Percentiles rank a stretch among this genome's conserved stretches.
phyloP scores from a whole-genome alignment of 768 basidiomycete genomes.

The Boletus reticuloceps region DNA sequence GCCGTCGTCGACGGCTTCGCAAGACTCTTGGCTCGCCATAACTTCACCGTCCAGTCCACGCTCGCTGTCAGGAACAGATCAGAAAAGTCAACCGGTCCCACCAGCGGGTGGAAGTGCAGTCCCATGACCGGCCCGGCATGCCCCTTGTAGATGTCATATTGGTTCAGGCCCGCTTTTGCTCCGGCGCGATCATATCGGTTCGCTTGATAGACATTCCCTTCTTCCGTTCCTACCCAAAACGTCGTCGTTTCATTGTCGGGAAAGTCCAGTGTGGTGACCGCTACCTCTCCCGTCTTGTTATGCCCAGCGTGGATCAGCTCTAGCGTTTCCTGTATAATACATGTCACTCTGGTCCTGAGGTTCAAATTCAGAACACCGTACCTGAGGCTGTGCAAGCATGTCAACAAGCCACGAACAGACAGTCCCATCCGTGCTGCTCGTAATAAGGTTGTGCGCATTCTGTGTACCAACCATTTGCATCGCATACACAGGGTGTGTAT shows the following conservation, averaged over 20 bases:
- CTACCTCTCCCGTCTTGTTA: constrained; percentile 95
- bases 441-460: constrained; percentile 96
- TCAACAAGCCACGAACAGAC: constrained; percentile 98
- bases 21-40: constrained; percentile 85
- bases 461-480: constrained; percentile 99
- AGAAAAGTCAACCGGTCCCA: constrained; percentile 91
- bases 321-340: constrained; percentile 74
- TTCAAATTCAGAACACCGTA: constrained; percentile 27
- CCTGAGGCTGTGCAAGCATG: constrained; percentile 98
- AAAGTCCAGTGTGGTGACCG: constrained; percentile 91
- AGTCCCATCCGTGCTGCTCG: constrained; percentile 94
- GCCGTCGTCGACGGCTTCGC: constrained; percentile 67
- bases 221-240: constrained; percentile 98
- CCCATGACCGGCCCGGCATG: constrained; percentile 95
- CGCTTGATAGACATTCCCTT: constrained; percentile 95
- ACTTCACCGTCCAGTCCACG: constrained; percentile 97
- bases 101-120: constrained; percentile 89
- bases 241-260: constrained; percentile 95
- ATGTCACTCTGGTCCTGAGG: not conserved
- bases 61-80: constrained; percentile 92
- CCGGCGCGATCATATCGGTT: constrained; percentile 97
- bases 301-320: constrained; percentile 87
- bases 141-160: constrained; percentile 88
- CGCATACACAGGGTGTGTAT: constrained; percentile 97
- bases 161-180: constrained; percentile 92